Evolutionary conservation across 139 green algal species (phyloP).

Genomic region (Zygnema cylindricum): DNA sequence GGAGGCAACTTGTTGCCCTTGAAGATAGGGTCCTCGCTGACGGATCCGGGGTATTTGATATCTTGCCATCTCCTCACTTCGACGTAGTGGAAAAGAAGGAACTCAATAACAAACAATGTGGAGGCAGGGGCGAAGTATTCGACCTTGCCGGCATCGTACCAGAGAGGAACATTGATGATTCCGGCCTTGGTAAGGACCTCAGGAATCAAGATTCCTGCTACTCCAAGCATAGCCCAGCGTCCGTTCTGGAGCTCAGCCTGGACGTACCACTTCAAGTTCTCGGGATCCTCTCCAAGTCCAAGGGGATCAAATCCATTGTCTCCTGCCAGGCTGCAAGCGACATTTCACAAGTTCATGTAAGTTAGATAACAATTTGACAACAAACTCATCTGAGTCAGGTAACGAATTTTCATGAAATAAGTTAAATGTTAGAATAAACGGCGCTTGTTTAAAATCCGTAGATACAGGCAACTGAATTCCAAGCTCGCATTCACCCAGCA

Average conservation of each 20-base stretch:
- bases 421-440: too few species aligned
- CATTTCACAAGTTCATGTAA: too few species aligned
- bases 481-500: too few species aligned
- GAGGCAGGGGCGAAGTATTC: slow-evolving; percentile 78
- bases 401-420: too few species aligned
- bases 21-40: slow-evolving; percentile 79
- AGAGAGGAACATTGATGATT: slow-evolving; percentile 30
- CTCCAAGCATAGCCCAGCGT: slow-evolving; percentile 90
- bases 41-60: slow-evolving; percentile 78
- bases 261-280: slow-evolving; percentile 64
- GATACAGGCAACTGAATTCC: too few species aligned
- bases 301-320: slow-evolving; percentile 93
- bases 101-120: slow-evolving; percentile 83
- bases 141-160: slow-evolving; percentile 64
- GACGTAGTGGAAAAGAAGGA: slow-evolving; percentile 85
- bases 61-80: slow-evolving; percentile 81
- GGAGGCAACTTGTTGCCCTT: slow-evolving; percentile 64
- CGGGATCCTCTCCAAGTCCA: slow-evolving; percentile 73
- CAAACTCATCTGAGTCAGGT: too few species aligned
- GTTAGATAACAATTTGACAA: too few species aligned
- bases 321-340: slow-evolving; percentile 56
- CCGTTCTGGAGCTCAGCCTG: slow-evolving; percentile 76
- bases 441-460: too few species aligned
- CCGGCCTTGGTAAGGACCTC: slow-evolving; percentile 64
- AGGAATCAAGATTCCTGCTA: slow-evolving; percentile 85